Evolutionary conservation across 441 rosid genomes (phyloP).

Genomic region (Theobroma grandiflorum): DNA sequence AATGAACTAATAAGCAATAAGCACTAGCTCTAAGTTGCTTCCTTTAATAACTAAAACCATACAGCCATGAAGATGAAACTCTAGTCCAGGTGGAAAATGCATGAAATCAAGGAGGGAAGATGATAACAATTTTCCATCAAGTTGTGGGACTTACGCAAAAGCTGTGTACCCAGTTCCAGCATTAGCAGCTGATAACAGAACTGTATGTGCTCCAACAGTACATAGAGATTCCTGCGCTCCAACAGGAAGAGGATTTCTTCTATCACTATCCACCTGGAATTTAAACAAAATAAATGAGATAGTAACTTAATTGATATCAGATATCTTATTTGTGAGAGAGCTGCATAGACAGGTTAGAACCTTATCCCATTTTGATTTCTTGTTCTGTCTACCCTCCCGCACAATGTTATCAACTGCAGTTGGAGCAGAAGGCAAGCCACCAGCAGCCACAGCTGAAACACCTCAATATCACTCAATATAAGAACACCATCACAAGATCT

Average conservation of each 20-base stretch:
- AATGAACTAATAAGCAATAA: constrained; percentile 8
- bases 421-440: constrained; percentile 58
- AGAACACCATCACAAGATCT: constrained; percentile 21
- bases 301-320: constrained; percentile 16
- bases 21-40: background rate
- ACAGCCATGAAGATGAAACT: background rate
- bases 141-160: constrained; percentile 72
- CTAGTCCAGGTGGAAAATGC: background rate
- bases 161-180: constrained; percentile 92
- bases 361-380: constrained; percentile 99
- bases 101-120: background rate
- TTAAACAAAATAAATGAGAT: background rate
- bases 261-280: constrained; percentile 84
- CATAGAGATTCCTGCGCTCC: constrained; percentile 72
- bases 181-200: constrained; percentile 72
- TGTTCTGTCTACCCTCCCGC: constrained; percentile 84
- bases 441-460: constrained; percentile 51
- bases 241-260: constrained; percentile 56
- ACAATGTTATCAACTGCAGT: constrained; percentile 50
- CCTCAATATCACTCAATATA: constrained; percentile 34
- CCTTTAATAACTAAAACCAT: background rate
- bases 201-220: constrained; percentile 67
- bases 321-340: constrained; percentile 10
- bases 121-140: background rate
- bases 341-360: constrained; percentile 41